phyloP scores from a whole-genome alignment of 495 filamentous ascomycete species.

The Aspergillus baeticus region DNA sequence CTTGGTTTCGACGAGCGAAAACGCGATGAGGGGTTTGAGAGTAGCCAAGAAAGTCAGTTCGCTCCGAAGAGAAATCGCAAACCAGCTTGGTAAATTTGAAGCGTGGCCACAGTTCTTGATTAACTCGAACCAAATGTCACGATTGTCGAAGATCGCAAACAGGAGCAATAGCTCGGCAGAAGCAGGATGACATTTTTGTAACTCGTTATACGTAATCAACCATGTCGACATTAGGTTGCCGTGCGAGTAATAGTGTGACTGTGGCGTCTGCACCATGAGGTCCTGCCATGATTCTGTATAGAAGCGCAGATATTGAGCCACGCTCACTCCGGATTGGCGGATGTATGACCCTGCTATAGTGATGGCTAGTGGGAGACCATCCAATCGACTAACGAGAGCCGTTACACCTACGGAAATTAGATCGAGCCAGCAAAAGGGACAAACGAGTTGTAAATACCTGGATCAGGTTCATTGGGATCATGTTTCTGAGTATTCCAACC shows the following conservation, averaged over 20 bases:
- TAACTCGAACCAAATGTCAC: conserved; percentile 52
- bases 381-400: conserved; percentile 29
- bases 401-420: conserved; percentile 11
- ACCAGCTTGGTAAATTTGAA: conserved; percentile 23
- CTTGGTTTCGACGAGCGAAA: conserved; percentile 28
- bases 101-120: conserved; percentile 13
- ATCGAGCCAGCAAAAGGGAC: no score
- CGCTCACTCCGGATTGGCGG: conserved; percentile 27
- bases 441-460: no score
- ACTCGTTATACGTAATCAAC: conserved; percentile 40
- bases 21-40: conserved; percentile 30
- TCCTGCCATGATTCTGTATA: conserved; percentile 43
- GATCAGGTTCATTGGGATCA: no score
- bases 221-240: conserved; percentile 44
- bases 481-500: no score
- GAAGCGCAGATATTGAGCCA: conserved; percentile 33
- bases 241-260: conserved; percentile 29
- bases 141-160: conserved; percentile 47
- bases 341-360: conserved; percentile 42
- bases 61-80: conserved; percentile 23
- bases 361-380: conserved; percentile 44
- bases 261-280: conserved; percentile 24
- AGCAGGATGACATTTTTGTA: conserved; percentile 29
- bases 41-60: conserved; percentile 26
- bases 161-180: conserved; percentile 42